phyloP scores from a whole-genome alignment of 257 asterid genomes.

The Scutellaria minor region DNA sequence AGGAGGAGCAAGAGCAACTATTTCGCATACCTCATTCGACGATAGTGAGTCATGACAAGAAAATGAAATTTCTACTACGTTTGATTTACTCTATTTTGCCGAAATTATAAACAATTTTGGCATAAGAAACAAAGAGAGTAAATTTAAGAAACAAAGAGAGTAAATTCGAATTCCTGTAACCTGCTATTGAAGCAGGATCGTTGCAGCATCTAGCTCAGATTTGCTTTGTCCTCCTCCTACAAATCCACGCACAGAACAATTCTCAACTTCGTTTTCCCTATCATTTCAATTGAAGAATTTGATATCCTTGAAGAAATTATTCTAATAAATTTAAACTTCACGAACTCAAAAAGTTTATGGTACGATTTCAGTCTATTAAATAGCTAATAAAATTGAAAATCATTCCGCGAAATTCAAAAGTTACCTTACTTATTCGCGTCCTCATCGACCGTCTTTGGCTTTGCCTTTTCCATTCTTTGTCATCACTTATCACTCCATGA shows the following conservation, averaged over 20 bases:
- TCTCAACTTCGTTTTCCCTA: constrained; percentile 4
- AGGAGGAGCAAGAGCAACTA: too few relatives aligned
- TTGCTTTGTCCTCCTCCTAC: constrained; percentile 1
- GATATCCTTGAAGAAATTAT: not conserved
- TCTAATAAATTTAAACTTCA: not conserved
- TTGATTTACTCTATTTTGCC: too few relatives aligned
- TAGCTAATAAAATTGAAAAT: not conserved
- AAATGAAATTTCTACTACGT: too few relatives aligned
- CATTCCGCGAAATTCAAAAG: not conserved
- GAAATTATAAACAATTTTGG: too few relatives aligned
- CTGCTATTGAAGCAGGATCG: not conserved
- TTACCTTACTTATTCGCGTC: not conserved
- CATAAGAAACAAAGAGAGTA: not conserved
- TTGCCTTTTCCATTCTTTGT: too few relatives aligned
- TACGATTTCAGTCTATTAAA: not conserved
- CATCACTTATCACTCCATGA: too few relatives aligned
- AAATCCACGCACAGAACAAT: not conserved
- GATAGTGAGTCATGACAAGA: too few relatives aligned
- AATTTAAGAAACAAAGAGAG: too few relatives aligned
- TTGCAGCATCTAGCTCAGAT: not conserved
- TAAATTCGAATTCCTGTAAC: not conserved
- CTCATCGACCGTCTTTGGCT: not conserved
- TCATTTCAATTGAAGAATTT: not conserved
- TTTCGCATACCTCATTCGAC: too few relatives aligned
- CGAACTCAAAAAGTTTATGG: not conserved